phyloP scores from a whole-genome alignment of 2,329 filamentous ascomycete genomes.

The Ophiostoma fasciatum region DNA sequence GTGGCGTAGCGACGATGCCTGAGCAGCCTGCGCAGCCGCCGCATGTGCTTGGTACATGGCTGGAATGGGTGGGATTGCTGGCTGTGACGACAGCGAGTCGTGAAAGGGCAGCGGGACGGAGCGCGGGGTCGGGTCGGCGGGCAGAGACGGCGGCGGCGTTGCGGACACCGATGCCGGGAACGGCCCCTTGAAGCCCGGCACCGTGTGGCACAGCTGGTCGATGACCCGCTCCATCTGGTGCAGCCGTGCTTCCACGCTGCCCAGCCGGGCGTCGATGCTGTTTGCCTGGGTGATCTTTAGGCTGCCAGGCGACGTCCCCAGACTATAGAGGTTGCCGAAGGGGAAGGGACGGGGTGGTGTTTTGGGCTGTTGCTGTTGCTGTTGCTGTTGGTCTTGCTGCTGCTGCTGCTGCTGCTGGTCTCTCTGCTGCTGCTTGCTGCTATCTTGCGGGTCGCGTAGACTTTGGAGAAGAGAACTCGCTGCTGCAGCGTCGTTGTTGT shows the following conservation, averaged over 20 bases:
- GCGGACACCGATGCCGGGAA: conserved; percentile 14
- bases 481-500: too few species aligned
- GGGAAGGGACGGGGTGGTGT: too few species aligned
- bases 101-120: too few species aligned
- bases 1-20: conserved; percentile 15
- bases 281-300: conserved; percentile 44
- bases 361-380: too few species aligned
- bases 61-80: conserved; percentile 14
- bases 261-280: conserved; percentile 37
- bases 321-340: conserved; percentile 14
- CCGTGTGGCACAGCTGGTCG: conserved; percentile 31
- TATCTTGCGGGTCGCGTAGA: neutral
- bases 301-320: conserved; percentile 12
- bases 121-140: conserved; percentile 15
- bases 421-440: neutral
- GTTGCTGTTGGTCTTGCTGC: too few species aligned
- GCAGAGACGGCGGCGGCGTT: conserved; percentile 1
- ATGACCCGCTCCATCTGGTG: conserved; percentile 38
- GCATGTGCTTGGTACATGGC: conserved; percentile 17
- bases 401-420: too few species aligned
- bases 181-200: conserved; percentile 23
- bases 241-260: conserved; percentile 35
- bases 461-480: too few species aligned
- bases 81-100: conserved; percentile 3
- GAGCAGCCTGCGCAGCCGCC: conserved; percentile 12